Base-by-base conservation (phyloP, 1,284 basidiomycete species). In the Malassezia caprae region DNA sequence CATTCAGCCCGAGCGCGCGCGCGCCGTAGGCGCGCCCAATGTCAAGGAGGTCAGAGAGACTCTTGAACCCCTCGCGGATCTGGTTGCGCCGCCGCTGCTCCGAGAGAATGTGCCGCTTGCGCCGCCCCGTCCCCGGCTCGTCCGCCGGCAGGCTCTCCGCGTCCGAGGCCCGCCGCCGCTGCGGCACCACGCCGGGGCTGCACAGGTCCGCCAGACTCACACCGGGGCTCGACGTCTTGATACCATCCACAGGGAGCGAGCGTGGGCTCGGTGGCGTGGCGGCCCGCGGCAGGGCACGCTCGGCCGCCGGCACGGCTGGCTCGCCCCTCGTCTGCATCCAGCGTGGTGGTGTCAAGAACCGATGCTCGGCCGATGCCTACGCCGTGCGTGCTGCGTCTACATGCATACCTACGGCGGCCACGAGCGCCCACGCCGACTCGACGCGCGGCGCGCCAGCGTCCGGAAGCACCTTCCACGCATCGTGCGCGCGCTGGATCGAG, bases 81-180 rank as follows among this genome's bases (percentile, higher is more conserved):
- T 69, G 65, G 52, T 71, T 74, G 8, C 72, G 53, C 12, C 72
- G 56, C 35, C 69, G 58, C 56, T 74, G 72, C 46, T 74, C 72
- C 4, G 53, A 56, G 23, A 51, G 30, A 45, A 56, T 51, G 32
- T 56, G 53, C n/a, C 53, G 47, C 27, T 32, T 40, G 15, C 53
- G 53, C 39, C 49, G 49, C 15, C 35, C 48, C 39, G 28, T 11
- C 4, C n/a, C 23, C 30, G 47, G 31, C 47, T 39, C 47, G 15
- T 39, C 17, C 10, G 17, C 19, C 3, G 17, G 10, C n/a, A 19
- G 8, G n/a, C 32, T 34, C 8, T 39, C 37, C 10, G 4, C 17
- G 19, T 39, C 37, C 37, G 37, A 39, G 8, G 37, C 37, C 13
- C 37, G n/a, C 10, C 37, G 37, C 8, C 37, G 37, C 37, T 39